A percentile compares a stretch with the other conserved stretches of the same genome.
phyloP scores from a whole-genome alignment of 2,329 filamentous ascomycete genomes.

The Talaromyces sp. region DNA sequence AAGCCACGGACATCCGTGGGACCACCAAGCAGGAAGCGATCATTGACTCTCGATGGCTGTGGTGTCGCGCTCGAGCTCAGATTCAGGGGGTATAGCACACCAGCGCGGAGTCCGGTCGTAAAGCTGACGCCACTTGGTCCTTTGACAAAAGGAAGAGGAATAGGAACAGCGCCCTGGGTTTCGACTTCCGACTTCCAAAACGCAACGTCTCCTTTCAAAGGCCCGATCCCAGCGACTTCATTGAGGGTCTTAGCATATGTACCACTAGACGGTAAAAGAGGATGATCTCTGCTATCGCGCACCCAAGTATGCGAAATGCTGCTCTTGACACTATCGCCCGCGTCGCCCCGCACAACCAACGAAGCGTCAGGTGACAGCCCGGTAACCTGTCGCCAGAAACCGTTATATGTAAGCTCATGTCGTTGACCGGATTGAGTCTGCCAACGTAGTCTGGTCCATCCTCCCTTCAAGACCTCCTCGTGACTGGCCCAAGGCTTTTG shows the following conservation, averaged over 20 bases:
- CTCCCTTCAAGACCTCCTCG: slow-evolving; percentile 81
- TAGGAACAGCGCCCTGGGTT: slow-evolving; percentile 68
- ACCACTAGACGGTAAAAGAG: slow-evolving; percentile 77
- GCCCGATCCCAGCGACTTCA: slow-evolving; percentile 84
- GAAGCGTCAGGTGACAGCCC: slow-evolving; percentile 72
- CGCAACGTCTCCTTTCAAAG: slow-evolving; percentile 81
- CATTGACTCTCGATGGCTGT: slow-evolving; percentile 76
- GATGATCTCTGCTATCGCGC: slow-evolving; percentile 76
- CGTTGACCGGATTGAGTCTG: slow-evolving; percentile 60
- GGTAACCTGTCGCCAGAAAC: slow-evolving; percentile 85
- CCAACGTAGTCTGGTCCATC: slow-evolving; percentile 73
- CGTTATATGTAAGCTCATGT: slow-evolving; percentile 77
- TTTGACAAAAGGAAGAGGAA: slow-evolving; percentile 66
- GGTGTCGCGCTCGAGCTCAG: slow-evolving; percentile 55
- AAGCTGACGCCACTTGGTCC: slow-evolving; percentile 75
- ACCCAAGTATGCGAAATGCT: slow-evolving; percentile 78
- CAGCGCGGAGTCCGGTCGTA: slow-evolving; percentile 75
- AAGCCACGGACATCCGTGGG: slow-evolving; percentile 95
- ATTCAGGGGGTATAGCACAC: slow-evolving; percentile 77
- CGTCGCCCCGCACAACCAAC: slow-evolving; percentile 75
- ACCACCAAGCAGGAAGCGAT: slow-evolving; percentile 91
- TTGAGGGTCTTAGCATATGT: slow-evolving; percentile 74
- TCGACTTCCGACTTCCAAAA: slow-evolving; percentile 93
- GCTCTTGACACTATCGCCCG: slow-evolving; percentile 87
- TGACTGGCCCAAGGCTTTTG: slow-evolving; percentile 92